Evolutionary conservation across 2,329 filamentous ascomycete genomes (phyloP).

Genomic region (Cladobotryum mycophilum): DNA sequence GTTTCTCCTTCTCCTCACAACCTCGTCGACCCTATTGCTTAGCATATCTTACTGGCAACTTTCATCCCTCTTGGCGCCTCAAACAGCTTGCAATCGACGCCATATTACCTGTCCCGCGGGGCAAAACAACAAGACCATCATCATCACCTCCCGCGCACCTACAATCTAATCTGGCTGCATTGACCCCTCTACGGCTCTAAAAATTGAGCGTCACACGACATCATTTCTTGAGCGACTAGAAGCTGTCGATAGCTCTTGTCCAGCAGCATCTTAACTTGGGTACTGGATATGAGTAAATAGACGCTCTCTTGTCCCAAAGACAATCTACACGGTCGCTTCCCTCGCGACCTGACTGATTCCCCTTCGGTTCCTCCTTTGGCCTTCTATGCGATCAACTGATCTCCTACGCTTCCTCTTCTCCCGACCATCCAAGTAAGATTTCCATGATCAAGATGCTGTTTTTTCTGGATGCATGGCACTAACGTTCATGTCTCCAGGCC

Average conservation of each 20-base stretch:
- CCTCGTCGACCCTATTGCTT: too few species aligned
- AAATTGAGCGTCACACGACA: conserved; percentile 1
- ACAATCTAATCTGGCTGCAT: too few species aligned
- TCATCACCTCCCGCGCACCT: too few species aligned
- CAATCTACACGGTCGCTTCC: conserved; percentile 13
- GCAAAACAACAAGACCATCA: conserved; percentile 1
- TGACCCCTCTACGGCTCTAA: background rate
- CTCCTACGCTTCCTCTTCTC: conserved; percentile 86
- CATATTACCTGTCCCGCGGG: background rate
- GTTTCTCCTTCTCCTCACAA: too few species aligned
- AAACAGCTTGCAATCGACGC: too few species aligned
- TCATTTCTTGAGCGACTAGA: background rate
- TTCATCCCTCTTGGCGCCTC: too few species aligned
- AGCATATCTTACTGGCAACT: too few species aligned
- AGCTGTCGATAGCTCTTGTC: conserved; percentile 6
- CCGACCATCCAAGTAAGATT: conserved; percentile 77
- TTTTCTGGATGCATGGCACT: background rate
- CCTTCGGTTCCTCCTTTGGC: conserved; percentile 25
- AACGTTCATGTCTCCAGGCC: conserved; percentile 35
- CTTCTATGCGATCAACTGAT: conserved; percentile 87
- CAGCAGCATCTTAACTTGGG: background rate
- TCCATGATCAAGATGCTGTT: background rate
- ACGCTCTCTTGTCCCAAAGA: conserved; percentile 20
- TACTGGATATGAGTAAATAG: conserved; percentile 14
- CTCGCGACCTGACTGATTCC: conserved; percentile 4